These are phyloP conservation scores for Pontederia crassipes DNA, from an alignment of 176 grass and related monocot species.

Conservation along the genomic window DNA sequence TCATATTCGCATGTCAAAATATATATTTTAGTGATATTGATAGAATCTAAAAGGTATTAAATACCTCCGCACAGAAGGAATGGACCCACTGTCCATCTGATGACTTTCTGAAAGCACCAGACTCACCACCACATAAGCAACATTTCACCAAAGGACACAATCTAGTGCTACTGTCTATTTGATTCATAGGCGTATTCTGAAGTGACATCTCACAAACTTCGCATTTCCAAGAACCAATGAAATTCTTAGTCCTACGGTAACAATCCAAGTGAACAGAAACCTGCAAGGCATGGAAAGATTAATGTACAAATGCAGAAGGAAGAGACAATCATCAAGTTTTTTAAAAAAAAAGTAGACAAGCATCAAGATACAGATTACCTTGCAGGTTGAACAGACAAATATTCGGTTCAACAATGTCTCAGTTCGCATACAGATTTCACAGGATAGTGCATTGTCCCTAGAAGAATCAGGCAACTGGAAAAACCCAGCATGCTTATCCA, in stretches of 20 bases:
- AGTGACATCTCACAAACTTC: conserved; percentile 64
- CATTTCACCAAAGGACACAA: conserved; percentile 31
- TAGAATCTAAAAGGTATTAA: neutral
- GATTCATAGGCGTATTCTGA: conserved; percentile 24
- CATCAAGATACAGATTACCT: conserved; percentile 17
- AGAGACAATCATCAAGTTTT: conserved; percentile 5
- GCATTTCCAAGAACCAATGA: conserved; percentile 77
- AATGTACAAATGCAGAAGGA: conserved; percentile 3
- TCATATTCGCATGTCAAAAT: conserved; percentile 11
- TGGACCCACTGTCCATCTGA: conserved; percentile 75
- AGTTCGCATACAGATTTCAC: conserved; percentile 76
- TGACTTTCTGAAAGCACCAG: conserved; percentile 89
- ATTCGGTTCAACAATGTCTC: conserved; percentile 79
- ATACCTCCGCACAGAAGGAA: conserved; percentile 98
- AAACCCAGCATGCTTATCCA: conserved; percentile 41
- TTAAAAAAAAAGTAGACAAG: conserved; percentile 18
- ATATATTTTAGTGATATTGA: neutral
- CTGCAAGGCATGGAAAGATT: conserved; percentile 38
- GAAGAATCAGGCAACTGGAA: conserved; percentile 74
- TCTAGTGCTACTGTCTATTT: conserved; percentile 32
- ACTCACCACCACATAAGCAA: conserved; percentile 55
- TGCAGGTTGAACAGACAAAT: conserved; percentile 94
- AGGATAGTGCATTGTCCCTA: conserved; percentile 66
- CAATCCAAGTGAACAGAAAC: conserved; percentile 92
- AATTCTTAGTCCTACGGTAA: conserved; percentile 57